Base-by-base conservation (phyloP, 2,329 filamentous ascomycete genomes). In the Trichoderma simmonsii region DNA sequence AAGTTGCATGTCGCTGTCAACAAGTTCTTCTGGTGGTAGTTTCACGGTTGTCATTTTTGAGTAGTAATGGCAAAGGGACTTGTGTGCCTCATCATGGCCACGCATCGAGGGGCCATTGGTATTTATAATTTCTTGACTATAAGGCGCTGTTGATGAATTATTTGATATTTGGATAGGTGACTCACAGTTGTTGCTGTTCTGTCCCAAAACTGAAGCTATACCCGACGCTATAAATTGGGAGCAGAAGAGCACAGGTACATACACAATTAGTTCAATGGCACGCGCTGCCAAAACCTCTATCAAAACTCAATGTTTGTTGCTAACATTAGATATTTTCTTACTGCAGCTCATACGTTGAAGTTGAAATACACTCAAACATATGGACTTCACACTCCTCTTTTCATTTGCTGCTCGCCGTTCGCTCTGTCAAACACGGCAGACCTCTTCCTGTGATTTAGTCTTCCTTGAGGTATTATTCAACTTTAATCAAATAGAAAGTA, bases 1-100 rank as follows among this genome's bases (percentile, higher is more conserved):
- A 9, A 74, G 73, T 3, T 43, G 57, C 0, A 76, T 30, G 3
- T 73, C 67, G 43, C 66, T 73, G 28, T 74, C 72, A 12, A 73
- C 18, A 11, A 71, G 70, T 74, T 70, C 73, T 43, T 73, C 73
- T 21, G 72, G 65, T 15, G 43, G 43, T 12, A 12, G 43, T 21
- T 21, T 21, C 43, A 51, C 43, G 9, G 43, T 51, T 51, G 18
- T 6, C 43, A 51, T 51, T 12, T 14, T 5, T 51, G n/a, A 3
- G n/a, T 51, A 21, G 12, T 21, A 51, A 51, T 6, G 43, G n/a
- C 0, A 6, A 12, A 2, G 9, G 43, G 9, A 0, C 1, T 21
- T 48, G n/a, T 12, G 9, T 51, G 9, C 9, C 4, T 51, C 43
- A 21, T 5, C 9, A 21, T 11, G 18, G 9, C 9, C 2, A 21